Evolutionary conservation across 805 yeast species (phyloP).

Genomic region (Debaryomyces tyrocola): DNA sequence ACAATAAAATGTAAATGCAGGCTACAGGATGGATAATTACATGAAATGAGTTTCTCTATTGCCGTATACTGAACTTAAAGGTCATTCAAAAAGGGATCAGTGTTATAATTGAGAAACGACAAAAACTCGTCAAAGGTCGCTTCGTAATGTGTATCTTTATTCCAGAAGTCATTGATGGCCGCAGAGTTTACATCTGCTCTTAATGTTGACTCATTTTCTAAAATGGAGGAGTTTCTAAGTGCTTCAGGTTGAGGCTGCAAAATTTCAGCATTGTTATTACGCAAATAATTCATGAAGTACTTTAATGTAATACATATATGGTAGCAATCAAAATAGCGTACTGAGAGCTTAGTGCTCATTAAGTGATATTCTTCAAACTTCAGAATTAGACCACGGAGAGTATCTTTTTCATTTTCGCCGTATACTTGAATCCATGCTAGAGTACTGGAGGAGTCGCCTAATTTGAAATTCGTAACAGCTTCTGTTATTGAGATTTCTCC

Average conservation of each 20-base stretch:
- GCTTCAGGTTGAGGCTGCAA: background rate
- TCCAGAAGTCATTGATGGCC: background rate
- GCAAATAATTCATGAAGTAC: background rate
- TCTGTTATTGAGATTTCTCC: conserved; percentile 5
- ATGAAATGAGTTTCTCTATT: too few relatives aligned
- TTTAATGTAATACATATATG: background rate
- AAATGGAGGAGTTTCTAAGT: too few relatives aligned
- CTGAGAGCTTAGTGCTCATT: background rate
- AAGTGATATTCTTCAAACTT: conserved; percentile 1
- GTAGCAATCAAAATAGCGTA: conserved; percentile 1
- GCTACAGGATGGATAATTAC: too few relatives aligned
- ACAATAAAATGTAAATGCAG: too few relatives aligned
- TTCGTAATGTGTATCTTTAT: background rate
- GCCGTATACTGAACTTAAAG: too few relatives aligned
- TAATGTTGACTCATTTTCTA: too few relatives aligned
- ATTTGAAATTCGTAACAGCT: conserved; percentile 3
- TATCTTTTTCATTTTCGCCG: background rate
- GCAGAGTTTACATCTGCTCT: too few relatives aligned
- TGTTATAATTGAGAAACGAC: background rate
- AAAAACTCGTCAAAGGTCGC: background rate
- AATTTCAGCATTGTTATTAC: background rate
- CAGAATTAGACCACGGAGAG: background rate
- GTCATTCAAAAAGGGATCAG: background rate
- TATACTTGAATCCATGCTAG: conserved; percentile 2
- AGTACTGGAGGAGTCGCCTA: conserved; percentile 5